phyloP scores from a whole-genome alignment of 1,284 basidiomycete species.

The Trametes sp. region DNA sequence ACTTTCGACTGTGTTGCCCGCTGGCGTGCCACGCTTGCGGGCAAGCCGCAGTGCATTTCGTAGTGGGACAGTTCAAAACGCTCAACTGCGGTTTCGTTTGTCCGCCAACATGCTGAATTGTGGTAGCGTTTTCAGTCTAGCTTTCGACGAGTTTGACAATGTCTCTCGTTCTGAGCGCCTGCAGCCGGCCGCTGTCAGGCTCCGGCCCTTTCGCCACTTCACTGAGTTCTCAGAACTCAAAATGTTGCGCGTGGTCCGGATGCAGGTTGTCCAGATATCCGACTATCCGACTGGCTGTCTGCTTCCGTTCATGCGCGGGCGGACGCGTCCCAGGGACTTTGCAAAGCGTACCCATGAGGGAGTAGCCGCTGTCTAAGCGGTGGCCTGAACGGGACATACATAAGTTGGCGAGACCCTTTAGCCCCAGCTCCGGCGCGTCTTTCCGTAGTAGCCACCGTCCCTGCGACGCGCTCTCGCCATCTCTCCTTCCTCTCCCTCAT shows the following conservation, averaged over 20 bases:
- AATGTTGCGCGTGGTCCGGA: neutral
- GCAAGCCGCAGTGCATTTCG: too few species aligned
- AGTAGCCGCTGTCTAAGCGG: conserved; percentile 15
- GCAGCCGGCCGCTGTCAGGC: too few species aligned
- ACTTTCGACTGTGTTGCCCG: too few species aligned
- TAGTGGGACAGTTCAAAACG: too few species aligned
- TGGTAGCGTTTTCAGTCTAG: too few species aligned
- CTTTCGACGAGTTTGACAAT: too few species aligned
- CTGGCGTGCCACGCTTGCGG: too few species aligned
- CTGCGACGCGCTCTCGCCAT: conserved; percentile 8
- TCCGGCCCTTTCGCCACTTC: too few species aligned
- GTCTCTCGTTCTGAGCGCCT: too few species aligned
- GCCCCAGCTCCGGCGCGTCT: conserved; percentile 7
- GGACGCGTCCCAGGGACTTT: neutral
- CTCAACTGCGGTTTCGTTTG: too few species aligned
- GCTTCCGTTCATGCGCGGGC: neutral
- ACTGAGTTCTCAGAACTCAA: too few species aligned
- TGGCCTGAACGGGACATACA: conserved; percentile 2
- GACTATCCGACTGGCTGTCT: neutral
- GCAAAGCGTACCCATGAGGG: conserved; percentile 6
- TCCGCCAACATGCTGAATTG: too few species aligned
- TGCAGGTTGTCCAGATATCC: neutral
- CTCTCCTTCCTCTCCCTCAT: conserved; percentile 1
- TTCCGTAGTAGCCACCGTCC: conserved; percentile 1
- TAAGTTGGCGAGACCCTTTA: conserved; percentile 15